Conservation (phyloP, 768 basidiomycete genomes). For the Lactarius indigo region DNA sequence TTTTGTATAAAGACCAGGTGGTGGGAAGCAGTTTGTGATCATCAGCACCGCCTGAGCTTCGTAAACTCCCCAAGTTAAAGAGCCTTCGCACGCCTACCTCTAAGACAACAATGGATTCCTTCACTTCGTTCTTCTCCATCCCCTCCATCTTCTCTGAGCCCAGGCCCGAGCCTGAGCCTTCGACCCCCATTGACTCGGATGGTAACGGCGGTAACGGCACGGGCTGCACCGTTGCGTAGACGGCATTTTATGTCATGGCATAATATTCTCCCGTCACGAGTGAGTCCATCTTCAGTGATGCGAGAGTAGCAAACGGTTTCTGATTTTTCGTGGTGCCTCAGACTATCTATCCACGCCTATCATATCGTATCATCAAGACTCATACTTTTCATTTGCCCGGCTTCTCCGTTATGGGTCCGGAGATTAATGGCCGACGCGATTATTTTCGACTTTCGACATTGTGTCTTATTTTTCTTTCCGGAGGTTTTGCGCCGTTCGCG, state of each 20-base stretch:
- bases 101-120: slow-evolving; percentile 12
- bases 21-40: no score
- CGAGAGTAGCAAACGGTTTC: background rate
- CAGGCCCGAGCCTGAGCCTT: background rate
- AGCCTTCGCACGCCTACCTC: background rate
- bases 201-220: no score
- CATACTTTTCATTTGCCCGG: background rate
- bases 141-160: background rate
- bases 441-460: background rate
- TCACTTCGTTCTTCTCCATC: background rate
- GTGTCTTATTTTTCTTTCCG: background rate
- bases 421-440: background rate
- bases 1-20: background rate
- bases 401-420: background rate
- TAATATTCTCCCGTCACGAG: background rate
- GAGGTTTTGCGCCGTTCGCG: background rate
- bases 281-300: background rate
- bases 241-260: background rate
- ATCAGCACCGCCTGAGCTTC: background rate
- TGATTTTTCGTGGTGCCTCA: background rate
- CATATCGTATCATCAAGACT: background rate
- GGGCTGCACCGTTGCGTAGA: slow-evolving; percentile 1
- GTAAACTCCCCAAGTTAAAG: background rate
- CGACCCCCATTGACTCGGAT: background rate
- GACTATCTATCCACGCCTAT: background rate